Evolutionary conservation across 2,329 filamentous ascomycete species (phyloP).

Genomic region (Aspergillus niger): DNA sequence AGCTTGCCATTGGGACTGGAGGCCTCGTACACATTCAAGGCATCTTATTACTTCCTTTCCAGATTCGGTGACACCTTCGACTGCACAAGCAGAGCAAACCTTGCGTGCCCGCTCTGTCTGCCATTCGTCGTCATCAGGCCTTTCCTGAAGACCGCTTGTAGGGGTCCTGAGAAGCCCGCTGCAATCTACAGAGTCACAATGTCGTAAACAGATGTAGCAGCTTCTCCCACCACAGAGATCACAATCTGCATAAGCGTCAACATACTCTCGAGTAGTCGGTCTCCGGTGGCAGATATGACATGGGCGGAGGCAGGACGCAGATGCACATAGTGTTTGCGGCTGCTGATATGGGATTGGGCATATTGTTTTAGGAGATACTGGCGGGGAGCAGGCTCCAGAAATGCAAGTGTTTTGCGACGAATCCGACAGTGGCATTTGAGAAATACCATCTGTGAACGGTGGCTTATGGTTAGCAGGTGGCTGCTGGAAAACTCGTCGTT

Average conservation of each 20-base stretch:
- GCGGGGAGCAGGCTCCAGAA: constrained; percentile 20
- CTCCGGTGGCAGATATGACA: constrained; percentile 47
- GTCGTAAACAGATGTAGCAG: constrained; percentile 46
- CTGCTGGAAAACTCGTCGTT: constrained; percentile 21
- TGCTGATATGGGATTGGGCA: constrained; percentile 22
- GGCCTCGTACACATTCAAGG: constrained; percentile 37
- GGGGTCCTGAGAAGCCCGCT: constrained; percentile 14
- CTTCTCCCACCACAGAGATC: constrained; percentile 41
- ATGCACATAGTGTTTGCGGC: constrained; percentile 22
- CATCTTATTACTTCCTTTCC: constrained; percentile 42
- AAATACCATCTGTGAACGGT: not conserved
- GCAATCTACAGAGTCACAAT: constrained; percentile 40
- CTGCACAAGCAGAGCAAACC: constrained; percentile 44
- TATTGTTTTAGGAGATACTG: constrained; percentile 27
- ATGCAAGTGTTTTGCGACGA: constrained; percentile 11
- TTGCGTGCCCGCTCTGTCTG: constrained; percentile 28
- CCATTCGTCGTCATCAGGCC: not conserved
- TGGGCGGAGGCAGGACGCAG: constrained; percentile 36
- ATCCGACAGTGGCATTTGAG: constrained; percentile 2
- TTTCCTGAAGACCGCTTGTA: constrained; percentile 4
- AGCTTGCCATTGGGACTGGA: constrained; percentile 19
- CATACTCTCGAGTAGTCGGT: constrained; percentile 41
- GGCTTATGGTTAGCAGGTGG: constrained; percentile 3
- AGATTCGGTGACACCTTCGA: constrained; percentile 41
- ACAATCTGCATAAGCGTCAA: constrained; percentile 47